These are phyloP conservation scores for Penicillium sp. DNA, from an alignment of 2,329 filamentous ascomycete genomes.

Conservation along the genomic window DNA sequence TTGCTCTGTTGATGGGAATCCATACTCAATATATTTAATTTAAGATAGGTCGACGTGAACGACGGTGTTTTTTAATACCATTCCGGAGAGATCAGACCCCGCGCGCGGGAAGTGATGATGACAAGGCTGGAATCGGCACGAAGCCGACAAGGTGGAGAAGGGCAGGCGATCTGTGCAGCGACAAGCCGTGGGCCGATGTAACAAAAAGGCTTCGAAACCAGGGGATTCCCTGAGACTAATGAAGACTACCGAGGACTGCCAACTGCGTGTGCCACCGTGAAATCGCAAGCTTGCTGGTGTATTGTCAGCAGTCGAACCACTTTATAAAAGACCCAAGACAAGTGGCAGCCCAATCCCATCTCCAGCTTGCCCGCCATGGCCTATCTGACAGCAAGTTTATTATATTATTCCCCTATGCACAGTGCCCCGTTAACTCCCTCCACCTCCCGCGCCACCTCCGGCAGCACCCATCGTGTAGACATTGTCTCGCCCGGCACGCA, in stretches of 20 bases:
- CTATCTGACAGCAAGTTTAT: no score
- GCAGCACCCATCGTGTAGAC: conserved; percentile 1
- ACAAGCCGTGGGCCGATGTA: neutral
- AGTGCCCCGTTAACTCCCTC: neutral
- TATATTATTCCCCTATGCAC: no score
- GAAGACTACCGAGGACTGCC: neutral
- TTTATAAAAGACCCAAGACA: no score
- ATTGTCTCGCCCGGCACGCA: neutral
- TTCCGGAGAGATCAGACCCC: no score
- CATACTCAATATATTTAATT: neutral
- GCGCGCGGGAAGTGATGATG: neutral
- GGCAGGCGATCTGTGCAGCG: neutral
- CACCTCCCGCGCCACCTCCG: neutral
- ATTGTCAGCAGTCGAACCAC: no score
- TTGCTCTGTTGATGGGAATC: neutral
- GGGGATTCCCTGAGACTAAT: no score
- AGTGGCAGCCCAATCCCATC: no score
- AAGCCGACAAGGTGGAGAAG: neutral
- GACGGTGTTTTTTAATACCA: no score
- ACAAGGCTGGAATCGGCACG: neutral
- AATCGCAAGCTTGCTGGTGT: no score
- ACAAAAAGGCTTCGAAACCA: neutral
- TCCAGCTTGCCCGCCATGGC: no score
- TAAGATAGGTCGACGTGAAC: neutral
- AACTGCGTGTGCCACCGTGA: no score